Percentiles rank a stretch among this genome's conserved stretches.
Evolutionary conservation across 1,284 basidiomycete genomes (phyloP).

Genomic region (Malassezia yamatoensis): DNA sequence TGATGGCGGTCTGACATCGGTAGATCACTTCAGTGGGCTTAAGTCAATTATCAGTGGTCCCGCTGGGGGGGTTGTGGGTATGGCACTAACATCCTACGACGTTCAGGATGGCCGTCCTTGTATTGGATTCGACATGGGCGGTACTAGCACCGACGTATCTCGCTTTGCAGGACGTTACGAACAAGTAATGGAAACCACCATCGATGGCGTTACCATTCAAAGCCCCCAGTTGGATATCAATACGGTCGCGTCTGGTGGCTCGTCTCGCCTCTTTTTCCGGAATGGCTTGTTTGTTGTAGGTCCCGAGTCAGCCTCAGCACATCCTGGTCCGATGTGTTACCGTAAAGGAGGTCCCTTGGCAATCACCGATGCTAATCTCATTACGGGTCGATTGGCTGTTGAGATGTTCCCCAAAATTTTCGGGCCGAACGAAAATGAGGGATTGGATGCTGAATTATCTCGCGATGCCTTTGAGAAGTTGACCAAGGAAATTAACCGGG

Average conservation of each 20-base stretch:
- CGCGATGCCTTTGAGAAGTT: constrained; percentile 59
- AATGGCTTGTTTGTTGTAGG: constrained; percentile 45
- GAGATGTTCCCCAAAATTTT: constrained; percentile 70
- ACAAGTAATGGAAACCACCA: constrained; percentile 78
- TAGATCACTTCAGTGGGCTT: constrained; percentile 74
- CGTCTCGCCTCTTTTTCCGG: constrained; percentile 40
- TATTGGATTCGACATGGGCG: constrained; percentile 58
- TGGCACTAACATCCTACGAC: constrained; percentile 74
- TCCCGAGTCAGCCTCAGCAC: constrained; percentile 42
- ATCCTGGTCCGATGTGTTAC: constrained; percentile 45
- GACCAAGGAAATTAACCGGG: constrained; percentile 59
- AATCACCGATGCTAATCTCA: constrained; percentile 46
- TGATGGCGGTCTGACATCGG: constrained; percentile 67
- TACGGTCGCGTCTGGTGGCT: constrained; percentile 44
- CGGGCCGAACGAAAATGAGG: constrained; percentile 70
- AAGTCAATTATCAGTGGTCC: constrained; percentile 79
- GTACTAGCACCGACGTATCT: constrained; percentile 76
- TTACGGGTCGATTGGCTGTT: constrained; percentile 39
- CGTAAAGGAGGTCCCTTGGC: constrained; percentile 45
- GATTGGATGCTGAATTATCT: constrained; percentile 59
- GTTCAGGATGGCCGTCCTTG: constrained; percentile 58
- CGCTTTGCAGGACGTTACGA: constrained; percentile 76
- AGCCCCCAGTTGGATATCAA: constrained; percentile 59
- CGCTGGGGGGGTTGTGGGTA: constrained; percentile 78
- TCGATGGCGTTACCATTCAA: constrained; percentile 78